Percentiles rank a stretch among this genome's conserved stretches.
Conservation (phyloP, 1,139 yeast species). For the Scheffersomyces quercinus region DNA sequence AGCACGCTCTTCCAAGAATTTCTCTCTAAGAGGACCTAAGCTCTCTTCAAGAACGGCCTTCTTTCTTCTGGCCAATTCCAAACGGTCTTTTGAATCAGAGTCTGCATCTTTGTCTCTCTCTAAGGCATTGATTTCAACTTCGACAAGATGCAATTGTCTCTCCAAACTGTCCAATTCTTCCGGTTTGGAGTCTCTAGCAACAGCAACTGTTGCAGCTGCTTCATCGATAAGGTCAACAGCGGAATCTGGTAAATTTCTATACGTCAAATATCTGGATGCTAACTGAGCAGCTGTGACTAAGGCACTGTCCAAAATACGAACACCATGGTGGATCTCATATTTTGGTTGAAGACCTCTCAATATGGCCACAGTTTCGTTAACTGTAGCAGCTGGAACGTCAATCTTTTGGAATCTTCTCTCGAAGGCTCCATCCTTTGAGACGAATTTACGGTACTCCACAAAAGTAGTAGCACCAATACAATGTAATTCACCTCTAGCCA, state of each 20-base stretch:
- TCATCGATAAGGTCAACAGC: constrained; percentile 97
- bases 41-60: constrained; percentile 85
- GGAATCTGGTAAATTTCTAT: constrained; percentile 94
- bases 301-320: constrained; percentile 92
- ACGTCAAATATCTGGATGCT: constrained; percentile 92
- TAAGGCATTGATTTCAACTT: constrained; percentile 94
- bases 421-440: constrained; percentile 97
- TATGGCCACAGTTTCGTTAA: constrained; percentile 91
- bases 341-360: constrained; percentile 94
- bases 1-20: constrained; percentile 83
- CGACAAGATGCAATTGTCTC: constrained; percentile 85
- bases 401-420: constrained; percentile 98
- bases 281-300: constrained; percentile 92
- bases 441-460: constrained; percentile 87
- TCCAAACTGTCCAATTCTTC: constrained; percentile 93
- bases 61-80: constrained; percentile 72
- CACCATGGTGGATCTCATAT: constrained; percentile 98
- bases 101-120: constrained; percentile 96
- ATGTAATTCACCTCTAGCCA: constrained; percentile 93
- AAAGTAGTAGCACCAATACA: constrained; percentile 99
- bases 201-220: constrained; percentile 96
- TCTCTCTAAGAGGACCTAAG: constrained; percentile 80
- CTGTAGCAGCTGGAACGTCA: constrained; percentile 92
- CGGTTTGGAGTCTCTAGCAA: constrained; percentile 96
- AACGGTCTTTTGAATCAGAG: constrained; percentile 80